These are phyloP conservation scores for Plantago major DNA, from an alignment of 257 asterid genomes.

Conservation along the genomic window DNA sequence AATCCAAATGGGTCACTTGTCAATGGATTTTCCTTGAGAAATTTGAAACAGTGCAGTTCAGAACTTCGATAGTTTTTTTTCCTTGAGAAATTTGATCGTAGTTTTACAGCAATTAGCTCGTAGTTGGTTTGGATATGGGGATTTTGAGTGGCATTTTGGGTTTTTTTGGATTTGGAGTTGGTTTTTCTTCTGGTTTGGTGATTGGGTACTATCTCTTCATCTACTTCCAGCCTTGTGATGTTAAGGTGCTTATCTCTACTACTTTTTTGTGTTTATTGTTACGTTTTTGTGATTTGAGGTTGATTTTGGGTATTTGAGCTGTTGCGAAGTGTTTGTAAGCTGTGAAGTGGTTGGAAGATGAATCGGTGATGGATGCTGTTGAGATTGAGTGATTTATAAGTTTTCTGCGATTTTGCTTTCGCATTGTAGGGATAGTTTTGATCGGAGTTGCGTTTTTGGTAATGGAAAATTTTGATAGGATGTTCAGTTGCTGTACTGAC, in stretches of 20 bases:
- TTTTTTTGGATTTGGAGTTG: constrained; percentile 86
- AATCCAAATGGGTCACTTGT: background rate
- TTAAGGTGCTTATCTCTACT: constrained; percentile 45
- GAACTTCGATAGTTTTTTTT: constrained; percentile 4
- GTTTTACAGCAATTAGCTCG: too few species aligned
- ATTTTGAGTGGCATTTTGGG: constrained; percentile 61
- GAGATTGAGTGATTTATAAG: background rate
- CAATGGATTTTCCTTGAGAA: constrained; percentile 15
- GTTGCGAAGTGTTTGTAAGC: background rate
- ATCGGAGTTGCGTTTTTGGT: too few species aligned
- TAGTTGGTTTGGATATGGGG: constrained; percentile 52
- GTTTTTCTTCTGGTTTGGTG: constrained; percentile 47
- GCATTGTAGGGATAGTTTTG: too few species aligned
- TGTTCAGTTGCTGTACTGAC: too few species aligned
- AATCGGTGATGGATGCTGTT: background rate
- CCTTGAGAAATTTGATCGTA: constrained; percentile 11
- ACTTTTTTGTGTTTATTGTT: background rate
- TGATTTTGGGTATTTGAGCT: background rate
- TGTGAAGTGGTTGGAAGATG: too few species aligned
- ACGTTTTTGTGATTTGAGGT: background rate
- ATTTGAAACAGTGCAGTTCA: background rate
- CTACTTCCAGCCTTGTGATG: constrained; percentile 79
- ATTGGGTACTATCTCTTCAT: constrained; percentile 61
- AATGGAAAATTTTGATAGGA: too few species aligned
- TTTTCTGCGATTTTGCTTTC: background rate